A percentile compares a stretch with the other conserved stretches of the same genome.
Conservation (phyloP, 2,329 filamentous ascomycete genomes). For the Fusarium tuaranense region DNA sequence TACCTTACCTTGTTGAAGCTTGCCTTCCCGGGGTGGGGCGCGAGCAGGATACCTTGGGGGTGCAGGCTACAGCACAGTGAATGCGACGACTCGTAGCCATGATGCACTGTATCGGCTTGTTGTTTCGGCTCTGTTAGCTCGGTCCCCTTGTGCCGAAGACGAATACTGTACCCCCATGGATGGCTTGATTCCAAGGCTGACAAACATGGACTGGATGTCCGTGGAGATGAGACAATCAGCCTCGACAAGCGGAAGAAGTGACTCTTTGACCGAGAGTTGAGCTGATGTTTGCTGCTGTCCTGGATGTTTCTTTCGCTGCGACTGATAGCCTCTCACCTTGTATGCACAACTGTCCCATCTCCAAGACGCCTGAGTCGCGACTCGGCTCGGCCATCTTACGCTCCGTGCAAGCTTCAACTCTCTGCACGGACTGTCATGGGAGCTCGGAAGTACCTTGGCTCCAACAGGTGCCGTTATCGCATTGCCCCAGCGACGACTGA, state of each 20-base stretch:
- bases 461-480: conserved; percentile 47
- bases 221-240: conserved; percentile 33
- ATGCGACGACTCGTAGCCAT: conserved; percentile 20
- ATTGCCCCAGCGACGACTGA: conserved; percentile 48
- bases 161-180: conserved; percentile 11
- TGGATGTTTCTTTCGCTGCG: neutral
- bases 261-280: neutral
- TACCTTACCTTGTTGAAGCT: conserved; percentile 38
- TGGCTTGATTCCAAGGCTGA: conserved; percentile 36
- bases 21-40: conserved; percentile 21
- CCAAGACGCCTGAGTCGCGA: conserved; percentile 28
- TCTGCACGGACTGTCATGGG: conserved; percentile 42
- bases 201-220: conserved; percentile 27
- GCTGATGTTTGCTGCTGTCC: neutral
- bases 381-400: conserved; percentile 26
- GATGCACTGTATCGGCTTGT: conserved; percentile 29
- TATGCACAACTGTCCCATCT: neutral
- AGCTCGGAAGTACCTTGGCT: conserved; percentile 39
- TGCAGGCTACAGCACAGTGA: conserved; percentile 23
- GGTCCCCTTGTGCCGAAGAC: conserved; percentile 26
- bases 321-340: neutral
- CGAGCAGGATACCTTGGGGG: conserved; percentile 31
- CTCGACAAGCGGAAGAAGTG: conserved; percentile 8
- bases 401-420: conserved; percentile 10
- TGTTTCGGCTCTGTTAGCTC: conserved; percentile 17